Evolutionary conservation across 2,329 filamentous ascomycete species (phyloP), one percentile per base, ranked within the genome.

Genomic region (Westerdykella sp.): DNA sequence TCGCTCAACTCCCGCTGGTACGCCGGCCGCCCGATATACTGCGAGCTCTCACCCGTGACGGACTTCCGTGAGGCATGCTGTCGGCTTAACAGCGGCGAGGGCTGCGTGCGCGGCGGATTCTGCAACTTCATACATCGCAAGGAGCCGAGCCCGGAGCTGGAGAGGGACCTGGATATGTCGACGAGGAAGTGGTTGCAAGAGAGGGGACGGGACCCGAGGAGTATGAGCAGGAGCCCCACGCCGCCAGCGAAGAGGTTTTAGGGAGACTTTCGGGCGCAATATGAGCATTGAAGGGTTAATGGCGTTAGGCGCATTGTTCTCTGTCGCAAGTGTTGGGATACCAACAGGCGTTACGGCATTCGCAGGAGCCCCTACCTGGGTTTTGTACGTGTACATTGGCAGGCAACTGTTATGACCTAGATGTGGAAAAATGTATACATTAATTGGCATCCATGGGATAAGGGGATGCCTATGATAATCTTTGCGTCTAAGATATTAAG

Each of bases 71-170:
- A 98, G 74, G 93, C 93, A 14, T 98, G 93, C 69, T 98, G 93
- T 71, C 80, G 93, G 42, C 76, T 97, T 21, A 98, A 98, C 64
- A 86, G 80, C 32, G 93, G 93, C 49, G 93, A 97, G 69, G 93
- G 93, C 36, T 98, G 93, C 70, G 89, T 95, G 35, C 79, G 93
- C 53, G 93, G 90, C 50, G 93, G 93, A 25, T 97, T 97, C 75
- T 98, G 93, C 78, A 98, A 98, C 70, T 98, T 98, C 69, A 98
- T 98, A 54, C 93, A 98, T 68, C 81, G 93, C 63, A 98, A 98
- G 76, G 93, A 97, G 66, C 93, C 93, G 4, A 81, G 79, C 55
- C 75, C 87, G 10, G 91, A 97, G 72, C 74, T 98, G 57, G 93
- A 98, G 49, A 75, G 84, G 51, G 93, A 98, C 56, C 69, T 98